Evolutionary conservation across 805 yeast genomes (phyloP).

Genomic region (Pichia occidentalis): DNA sequence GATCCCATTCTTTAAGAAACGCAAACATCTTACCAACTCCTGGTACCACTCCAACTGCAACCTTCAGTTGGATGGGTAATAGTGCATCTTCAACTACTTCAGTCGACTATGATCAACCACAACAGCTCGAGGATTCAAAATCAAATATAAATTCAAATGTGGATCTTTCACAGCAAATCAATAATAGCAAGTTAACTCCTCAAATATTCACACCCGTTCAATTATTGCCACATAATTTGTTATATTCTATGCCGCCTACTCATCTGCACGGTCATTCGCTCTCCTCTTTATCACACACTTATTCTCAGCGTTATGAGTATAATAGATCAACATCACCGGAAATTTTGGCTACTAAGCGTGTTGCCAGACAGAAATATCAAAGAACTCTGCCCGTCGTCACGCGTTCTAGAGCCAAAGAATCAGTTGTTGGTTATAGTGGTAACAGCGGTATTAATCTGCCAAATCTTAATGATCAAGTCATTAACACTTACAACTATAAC

Average conservation of each 20-base stretch:
- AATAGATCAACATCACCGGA: slow-evolving; percentile 9
- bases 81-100: not conserved
- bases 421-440: slow-evolving; percentile 2
- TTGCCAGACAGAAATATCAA: slow-evolving; percentile 10
- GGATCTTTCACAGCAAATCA: slow-evolving; percentile 5
- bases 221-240: slow-evolving; percentile 4
- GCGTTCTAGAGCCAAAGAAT: slow-evolving; percentile 15
- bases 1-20: slow-evolving; percentile 21
- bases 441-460: no score
- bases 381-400: slow-evolving; percentile 15
- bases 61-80: slow-evolving; percentile 10
- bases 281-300: slow-evolving; percentile 1
- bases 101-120: slow-evolving; percentile 5
- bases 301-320: slow-evolving; percentile 7
- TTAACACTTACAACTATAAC: no score
- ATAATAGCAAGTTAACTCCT: slow-evolving; percentile 10
- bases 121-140: slow-evolving; percentile 1
- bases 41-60: slow-evolving; percentile 26
- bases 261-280: slow-evolving; percentile 5
- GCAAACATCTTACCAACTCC: slow-evolving; percentile 25
- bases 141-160: slow-evolving; percentile 3
- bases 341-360: slow-evolving; percentile 3
- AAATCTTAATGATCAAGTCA: no score
- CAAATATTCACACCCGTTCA: slow-evolving; percentile 19
- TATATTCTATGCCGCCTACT: slow-evolving; percentile 1